Percentiles rank a stretch among this genome's conserved stretches.
phyloP scores from a whole-genome alignment of 73 alveolate species.

The Tetrahymena thermophila region DNA sequence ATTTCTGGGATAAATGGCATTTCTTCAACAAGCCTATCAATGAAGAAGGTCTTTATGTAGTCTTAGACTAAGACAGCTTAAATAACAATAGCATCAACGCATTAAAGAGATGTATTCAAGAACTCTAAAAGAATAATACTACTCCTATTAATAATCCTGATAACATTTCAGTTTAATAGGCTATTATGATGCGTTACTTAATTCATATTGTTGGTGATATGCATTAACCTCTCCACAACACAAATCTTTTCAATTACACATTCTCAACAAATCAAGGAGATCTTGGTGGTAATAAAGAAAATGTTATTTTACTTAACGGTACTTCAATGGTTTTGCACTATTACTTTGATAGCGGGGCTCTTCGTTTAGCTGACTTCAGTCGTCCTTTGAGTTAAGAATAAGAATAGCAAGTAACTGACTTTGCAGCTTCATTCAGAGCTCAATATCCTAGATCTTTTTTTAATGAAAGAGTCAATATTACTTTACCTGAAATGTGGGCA shows the following conservation, averaged over 20 bases:
- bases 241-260: slow-evolving; percentile 34
- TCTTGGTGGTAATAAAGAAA: slow-evolving; percentile 58
- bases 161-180: slow-evolving; percentile 11
- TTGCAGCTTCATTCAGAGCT: slow-evolving; percentile 6
- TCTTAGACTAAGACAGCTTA: background rate
- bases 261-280: slow-evolving; percentile 57
- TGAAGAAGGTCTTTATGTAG: background rate
- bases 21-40: slow-evolving; percentile 51
- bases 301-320: slow-evolving; percentile 9
- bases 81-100: background rate
- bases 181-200: slow-evolving; percentile 50
- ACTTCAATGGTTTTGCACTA: slow-evolving; percentile 13
- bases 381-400: slow-evolving; percentile 10
- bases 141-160: background rate
- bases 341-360: slow-evolving; percentile 39
- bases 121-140: background rate
- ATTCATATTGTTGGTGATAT: slow-evolving; percentile 73
- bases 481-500: slow-evolving; percentile 30
- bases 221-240: slow-evolving; percentile 73
- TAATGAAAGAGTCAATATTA: background rate
- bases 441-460: background rate
- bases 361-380: background rate
- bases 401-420: background rate
- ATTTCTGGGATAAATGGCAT: slow-evolving; percentile 53
- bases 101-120: background rate